Percentiles rank a stretch among this genome's conserved stretches.
Conservation (phyloP, 371 early-diverging fungal species). For the Actinomucor elegans region DNA sequence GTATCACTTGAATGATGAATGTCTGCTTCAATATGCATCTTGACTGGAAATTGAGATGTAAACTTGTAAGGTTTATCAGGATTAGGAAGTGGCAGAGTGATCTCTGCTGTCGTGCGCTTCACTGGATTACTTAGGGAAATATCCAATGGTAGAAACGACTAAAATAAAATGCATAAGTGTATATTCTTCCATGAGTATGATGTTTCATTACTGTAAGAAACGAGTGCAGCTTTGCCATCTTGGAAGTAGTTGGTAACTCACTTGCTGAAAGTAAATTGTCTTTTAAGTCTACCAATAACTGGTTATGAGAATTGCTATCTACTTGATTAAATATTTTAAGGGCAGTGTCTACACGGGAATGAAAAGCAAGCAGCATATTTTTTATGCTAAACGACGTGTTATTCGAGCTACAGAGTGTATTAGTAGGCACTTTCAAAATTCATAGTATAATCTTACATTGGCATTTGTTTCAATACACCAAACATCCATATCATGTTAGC, state of each 20-base stretch:
- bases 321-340: conserved; percentile 19
- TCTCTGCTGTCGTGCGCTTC: conserved; percentile 37
- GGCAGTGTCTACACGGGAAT: no score
- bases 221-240: conserved; percentile 29
- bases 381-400: conserved; percentile 25
- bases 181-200: no score
- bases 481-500: conserved; percentile 59
- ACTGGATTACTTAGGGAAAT: conserved; percentile 32
- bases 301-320: not conserved
- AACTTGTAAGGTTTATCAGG: conserved; percentile 43
- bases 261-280: conserved; percentile 23
- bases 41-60: conserved; percentile 26
- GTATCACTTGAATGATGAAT: conserved; percentile 34
- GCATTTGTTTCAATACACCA: conserved; percentile 48
- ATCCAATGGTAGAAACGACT: conserved; percentile 38
- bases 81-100: conserved; percentile 38
- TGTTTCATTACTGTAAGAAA: conserved; percentile 30
- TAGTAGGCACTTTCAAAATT: not conserved
- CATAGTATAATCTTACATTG: conserved; percentile 30
- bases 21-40: conserved; percentile 41
- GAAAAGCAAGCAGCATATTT: conserved; percentile 35
- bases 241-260: conserved; percentile 23
- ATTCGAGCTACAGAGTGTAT: conserved; percentile 5
- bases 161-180: conserved; percentile 7
- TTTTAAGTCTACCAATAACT: conserved; percentile 20